Evolutionary conservation across 371 early-diverging fungal species (phyloP).

Genomic region (Zychaea mexicana): DNA sequence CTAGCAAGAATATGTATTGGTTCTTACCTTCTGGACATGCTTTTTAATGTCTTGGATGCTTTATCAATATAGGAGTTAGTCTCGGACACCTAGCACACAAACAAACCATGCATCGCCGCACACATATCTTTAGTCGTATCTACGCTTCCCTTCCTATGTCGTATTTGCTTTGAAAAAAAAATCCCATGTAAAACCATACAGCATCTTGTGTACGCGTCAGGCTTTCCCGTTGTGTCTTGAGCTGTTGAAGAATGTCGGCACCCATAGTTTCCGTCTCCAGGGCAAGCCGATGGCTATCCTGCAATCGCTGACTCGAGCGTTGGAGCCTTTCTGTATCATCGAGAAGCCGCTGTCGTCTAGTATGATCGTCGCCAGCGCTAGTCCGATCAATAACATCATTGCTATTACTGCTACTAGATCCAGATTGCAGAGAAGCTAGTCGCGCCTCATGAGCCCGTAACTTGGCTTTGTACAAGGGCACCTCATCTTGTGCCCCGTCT

Average conservation of each 20-base stretch:
- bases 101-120: too few relatives aligned
- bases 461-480: constrained; percentile 77
- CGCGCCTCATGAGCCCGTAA: constrained; percentile 78
- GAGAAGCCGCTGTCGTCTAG: constrained; percentile 83
- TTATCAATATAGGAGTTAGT: constrained; percentile 91
- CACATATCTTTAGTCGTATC: not conserved
- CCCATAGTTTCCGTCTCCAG: constrained; percentile 91
- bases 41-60: constrained; percentile 84
- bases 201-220: constrained; percentile 85
- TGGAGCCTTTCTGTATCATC: constrained; percentile 85
- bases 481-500: constrained; percentile 75
- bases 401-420: constrained; percentile 70
- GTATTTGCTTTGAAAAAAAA: not conserved
- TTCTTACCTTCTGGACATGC: constrained; percentile 90
- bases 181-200: constrained; percentile 53
- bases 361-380: constrained; percentile 70
- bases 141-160: not conserved
- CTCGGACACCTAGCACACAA: constrained; percentile 63
- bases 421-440: constrained; percentile 71
- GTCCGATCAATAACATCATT: constrained; percentile 46
- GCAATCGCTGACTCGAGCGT: constrained; percentile 75
- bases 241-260: constrained; percentile 77
- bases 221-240: constrained; percentile 91
- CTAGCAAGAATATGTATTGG: not conserved
- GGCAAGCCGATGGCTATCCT: constrained; percentile 89